A percentile compares a stretch with the other conserved stretches of the same genome.
These are phyloP conservation scores for Nidularia sp. DNA, from an alignment of 768 basidiomycete genomes.

Conservation along the genomic window DNA sequence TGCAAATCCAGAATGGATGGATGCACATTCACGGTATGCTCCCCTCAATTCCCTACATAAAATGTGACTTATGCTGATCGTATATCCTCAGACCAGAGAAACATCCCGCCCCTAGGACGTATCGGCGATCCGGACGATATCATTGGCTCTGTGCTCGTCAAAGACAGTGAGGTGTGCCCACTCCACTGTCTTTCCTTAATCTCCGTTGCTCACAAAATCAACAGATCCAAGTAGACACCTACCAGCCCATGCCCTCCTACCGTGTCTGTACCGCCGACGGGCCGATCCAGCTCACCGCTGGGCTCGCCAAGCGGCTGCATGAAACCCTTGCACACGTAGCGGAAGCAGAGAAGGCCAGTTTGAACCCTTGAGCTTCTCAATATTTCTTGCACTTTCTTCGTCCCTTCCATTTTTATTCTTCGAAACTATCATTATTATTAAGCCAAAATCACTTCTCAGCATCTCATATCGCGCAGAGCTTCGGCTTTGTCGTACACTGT, in stretches of 20 bases:
- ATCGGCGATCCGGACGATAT: slow-evolving; percentile 86
- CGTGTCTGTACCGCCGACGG: slow-evolving; percentile 77
- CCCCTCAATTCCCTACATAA: background rate
- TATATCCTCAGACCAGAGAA: slow-evolving; percentile 56
- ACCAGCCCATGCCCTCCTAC: slow-evolving; percentile 82
- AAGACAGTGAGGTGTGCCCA: slow-evolving; percentile 54
- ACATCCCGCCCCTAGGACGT: slow-evolving; percentile 68
- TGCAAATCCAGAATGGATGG: slow-evolving; percentile 73
- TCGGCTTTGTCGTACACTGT: too few species aligned
- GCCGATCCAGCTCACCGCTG: slow-evolving; percentile 62
- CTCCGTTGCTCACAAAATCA: background rate
- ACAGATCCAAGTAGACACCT: slow-evolving; percentile 68
- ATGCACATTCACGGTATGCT: slow-evolving; percentile 71
- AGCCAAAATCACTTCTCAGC: too few species aligned
- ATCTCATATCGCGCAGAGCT: too few species aligned
- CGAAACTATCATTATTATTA: too few species aligned
- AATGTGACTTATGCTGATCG: background rate
- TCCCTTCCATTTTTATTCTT: too few species aligned
- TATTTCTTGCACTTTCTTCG: too few species aligned
- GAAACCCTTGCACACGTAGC: slow-evolving; percentile 27
- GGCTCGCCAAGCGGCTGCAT: slow-evolving; percentile 48
- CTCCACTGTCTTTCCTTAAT: slow-evolving; percentile 2
- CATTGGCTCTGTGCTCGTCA: slow-evolving; percentile 68
- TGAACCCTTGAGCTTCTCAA: background rate
- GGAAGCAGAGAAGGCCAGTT: slow-evolving; percentile 19